Evolutionary conservation across 2,329 filamentous ascomycete genomes (phyloP), one percentile per base, ranked within the genome.

Genomic region (Colletotrichum magnum): DNA sequence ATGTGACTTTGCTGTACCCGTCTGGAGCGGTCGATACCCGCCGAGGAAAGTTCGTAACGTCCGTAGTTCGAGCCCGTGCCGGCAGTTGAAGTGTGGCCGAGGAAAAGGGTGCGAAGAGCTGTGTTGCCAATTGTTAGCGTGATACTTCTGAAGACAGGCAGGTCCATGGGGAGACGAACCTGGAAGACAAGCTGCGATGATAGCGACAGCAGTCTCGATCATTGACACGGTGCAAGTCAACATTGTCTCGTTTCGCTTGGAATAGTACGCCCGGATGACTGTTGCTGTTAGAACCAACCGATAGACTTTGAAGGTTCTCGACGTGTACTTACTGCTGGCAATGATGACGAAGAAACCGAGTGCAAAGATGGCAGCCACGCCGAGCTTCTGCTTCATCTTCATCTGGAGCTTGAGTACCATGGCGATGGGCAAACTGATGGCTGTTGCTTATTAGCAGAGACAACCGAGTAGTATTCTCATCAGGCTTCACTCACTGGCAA

Each of bases 171-270:
- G 13, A 6, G 2, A 63, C 75, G 3, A 57, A 77, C 76, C 75
- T 36, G 80, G 80, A 1, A 82, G 77, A n/a, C 78, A 81, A 2
- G 78, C 76, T 1, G 79, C 79, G 10, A 83, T 82, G 41, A 83
- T 81, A 1, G 81, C 79, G 7, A 82, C 77, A 4, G 79, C 73
- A 0, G 78, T 79, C 59, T 80, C 79, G n/a, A 80, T 73, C 78
- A 80, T 80, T 4, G 77, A 79, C 18, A 80, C 78, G 1, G 79
- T 80, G 68, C 78, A 80, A 2, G 79, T 80, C 43, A 80, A 58
- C 78, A 80, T 80, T 1, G 77, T 79, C 62, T 79, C 76, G 59
- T 77, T 76, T 4, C 72, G 72, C 60, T 77, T 76, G 0, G 77
- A 79, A 32, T 76, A 80, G 26, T 79, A 78, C 4, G 79, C 79